Evolutionary conservation across 805 yeast species (phyloP).

Genomic region (Hanseniaspora occidentalis): DNA sequence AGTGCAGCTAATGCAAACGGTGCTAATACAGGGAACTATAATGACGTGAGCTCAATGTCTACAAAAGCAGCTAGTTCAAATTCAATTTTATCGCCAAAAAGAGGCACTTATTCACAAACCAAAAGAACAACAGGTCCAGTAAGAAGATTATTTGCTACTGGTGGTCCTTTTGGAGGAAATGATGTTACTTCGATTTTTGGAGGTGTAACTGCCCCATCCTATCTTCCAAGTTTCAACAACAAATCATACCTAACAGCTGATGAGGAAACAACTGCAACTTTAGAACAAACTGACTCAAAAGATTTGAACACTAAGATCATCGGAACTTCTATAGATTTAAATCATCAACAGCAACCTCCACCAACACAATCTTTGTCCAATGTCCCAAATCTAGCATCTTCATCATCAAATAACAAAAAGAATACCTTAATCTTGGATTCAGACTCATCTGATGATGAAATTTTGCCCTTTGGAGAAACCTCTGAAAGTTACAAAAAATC

Average conservation of each 20-base stretch:
- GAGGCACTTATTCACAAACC: constrained; percentile 56
- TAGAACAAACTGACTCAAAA: constrained; percentile 1
- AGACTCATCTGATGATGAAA: constrained; percentile 54
- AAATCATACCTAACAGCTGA: constrained; percentile 38
- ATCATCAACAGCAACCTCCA: constrained; percentile 3
- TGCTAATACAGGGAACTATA: no score
- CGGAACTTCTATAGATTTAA: constrained; percentile 5
- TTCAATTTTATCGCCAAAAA: constrained; percentile 8
- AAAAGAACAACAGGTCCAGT: constrained; percentile 34
- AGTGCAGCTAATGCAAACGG: no score
- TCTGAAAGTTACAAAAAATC: constrained; percentile 22
- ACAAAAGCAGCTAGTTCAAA: constrained; percentile 39
- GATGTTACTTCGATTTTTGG: constrained; percentile 82
- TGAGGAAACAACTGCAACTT: constrained; percentile 20
- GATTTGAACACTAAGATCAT: constrained; percentile 3
- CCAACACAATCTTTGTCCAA: neutral
- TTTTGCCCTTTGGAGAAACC: constrained; percentile 33
- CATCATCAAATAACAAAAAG: constrained; percentile 16
- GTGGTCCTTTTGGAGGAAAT: constrained; percentile 97
- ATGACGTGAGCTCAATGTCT: no score
- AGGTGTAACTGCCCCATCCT: constrained; percentile 19
- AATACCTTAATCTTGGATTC: constrained; percentile 31
- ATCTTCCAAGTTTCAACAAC: constrained; percentile 13
- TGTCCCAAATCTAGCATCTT: no score
- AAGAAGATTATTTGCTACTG: constrained; percentile 77